A percentile compares a stretch with the other conserved stretches of the same genome.
These are phyloP conservation scores for Dactylellina sp. DNA, from an alignment of 2,329 filamentous ascomycete species.

Conservation along the genomic window DNA sequence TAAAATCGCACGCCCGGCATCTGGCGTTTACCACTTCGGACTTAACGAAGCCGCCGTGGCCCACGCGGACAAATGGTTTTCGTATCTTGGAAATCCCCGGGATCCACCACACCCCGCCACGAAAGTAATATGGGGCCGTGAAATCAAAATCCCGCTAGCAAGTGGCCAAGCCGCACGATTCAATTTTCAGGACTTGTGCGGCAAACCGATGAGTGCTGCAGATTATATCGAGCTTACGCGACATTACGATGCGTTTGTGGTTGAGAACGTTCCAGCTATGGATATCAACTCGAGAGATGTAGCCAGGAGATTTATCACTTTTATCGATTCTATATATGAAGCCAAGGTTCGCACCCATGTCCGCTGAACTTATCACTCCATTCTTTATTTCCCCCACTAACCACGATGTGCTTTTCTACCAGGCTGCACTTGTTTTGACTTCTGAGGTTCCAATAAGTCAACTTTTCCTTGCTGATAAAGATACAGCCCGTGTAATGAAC, in stretches of 20 bases:
- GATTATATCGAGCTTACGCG: conserved; percentile 94
- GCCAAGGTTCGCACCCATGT: conserved; percentile 65
- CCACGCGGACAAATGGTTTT: conserved; percentile 95
- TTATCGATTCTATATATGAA: conserved; percentile 97
- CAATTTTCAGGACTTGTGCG: conserved; percentile 91
- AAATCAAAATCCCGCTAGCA: conserved; percentile 86
- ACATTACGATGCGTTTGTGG: conserved; percentile 89
- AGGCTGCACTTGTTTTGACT: conserved; percentile 95
- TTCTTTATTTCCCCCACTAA: not conserved
- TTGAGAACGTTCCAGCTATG: conserved; percentile 94
- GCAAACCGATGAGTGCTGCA: conserved; percentile 86
- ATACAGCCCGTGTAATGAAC: conserved; percentile 69
- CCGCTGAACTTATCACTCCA: not conserved
- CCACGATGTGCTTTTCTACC: conserved; percentile 58
- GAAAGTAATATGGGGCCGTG: conserved; percentile 91
- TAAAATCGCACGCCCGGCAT: conserved; percentile 92
- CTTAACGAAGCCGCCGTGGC: conserved; percentile 80
- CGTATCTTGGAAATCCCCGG: conserved; percentile 87
- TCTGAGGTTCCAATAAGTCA: conserved; percentile 85
- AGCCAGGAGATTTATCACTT: conserved; percentile 93
- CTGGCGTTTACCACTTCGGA: conserved; percentile 91
- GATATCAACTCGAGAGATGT: conserved; percentile 85
- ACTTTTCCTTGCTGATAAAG: conserved; percentile 74
- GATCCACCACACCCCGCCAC: conserved; percentile 80
- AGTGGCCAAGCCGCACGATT: conserved; percentile 91